Percentiles rank a stretch among this genome's conserved stretches.
Evolutionary conservation across 345 rosid species (phyloP).

Genomic region (Nephelium lappaceum): DNA sequence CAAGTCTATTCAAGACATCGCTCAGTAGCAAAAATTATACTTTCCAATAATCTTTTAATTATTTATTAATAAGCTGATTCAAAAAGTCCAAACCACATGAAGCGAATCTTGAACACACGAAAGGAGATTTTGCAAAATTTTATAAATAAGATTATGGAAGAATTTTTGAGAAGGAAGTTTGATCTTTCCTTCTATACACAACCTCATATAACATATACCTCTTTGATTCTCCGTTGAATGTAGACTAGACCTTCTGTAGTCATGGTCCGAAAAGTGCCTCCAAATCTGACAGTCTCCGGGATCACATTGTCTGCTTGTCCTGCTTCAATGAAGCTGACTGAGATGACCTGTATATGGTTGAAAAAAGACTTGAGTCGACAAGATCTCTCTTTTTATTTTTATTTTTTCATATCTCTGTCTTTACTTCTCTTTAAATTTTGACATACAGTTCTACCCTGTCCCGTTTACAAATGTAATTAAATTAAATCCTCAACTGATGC

Average conservation of each 20-base stretch:
- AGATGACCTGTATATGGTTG: conserved; percentile 17
- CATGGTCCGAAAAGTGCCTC: conserved; percentile 56
- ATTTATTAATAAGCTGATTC: too few relatives aligned
- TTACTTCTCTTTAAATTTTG: too few relatives aligned
- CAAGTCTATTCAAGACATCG: too few relatives aligned
- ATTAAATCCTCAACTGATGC: background rate
- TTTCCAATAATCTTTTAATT: too few relatives aligned
- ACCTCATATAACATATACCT: conserved; percentile 34
- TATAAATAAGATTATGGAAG: background rate
- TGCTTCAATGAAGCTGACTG: conserved; percentile 43
- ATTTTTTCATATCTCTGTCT: too few relatives aligned
- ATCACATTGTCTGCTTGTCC: conserved; percentile 50
- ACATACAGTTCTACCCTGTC: too few relatives aligned
- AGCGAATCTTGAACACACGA: background rate
- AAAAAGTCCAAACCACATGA: too few relatives aligned
- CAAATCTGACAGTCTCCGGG: conserved; percentile 48
- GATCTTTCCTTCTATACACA: background rate
- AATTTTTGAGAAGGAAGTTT: background rate
- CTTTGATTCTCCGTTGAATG: conserved; percentile 44
- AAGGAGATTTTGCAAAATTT: background rate
- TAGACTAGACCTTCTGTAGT: conserved; percentile 40
- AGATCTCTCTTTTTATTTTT: background rate
- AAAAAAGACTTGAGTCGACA: background rate
- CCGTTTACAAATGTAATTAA: background rate
- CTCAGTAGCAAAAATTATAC: too few relatives aligned